phyloP scores from a whole-genome alignment of 768 basidiomycete species.

The Suillus bovinus region DNA sequence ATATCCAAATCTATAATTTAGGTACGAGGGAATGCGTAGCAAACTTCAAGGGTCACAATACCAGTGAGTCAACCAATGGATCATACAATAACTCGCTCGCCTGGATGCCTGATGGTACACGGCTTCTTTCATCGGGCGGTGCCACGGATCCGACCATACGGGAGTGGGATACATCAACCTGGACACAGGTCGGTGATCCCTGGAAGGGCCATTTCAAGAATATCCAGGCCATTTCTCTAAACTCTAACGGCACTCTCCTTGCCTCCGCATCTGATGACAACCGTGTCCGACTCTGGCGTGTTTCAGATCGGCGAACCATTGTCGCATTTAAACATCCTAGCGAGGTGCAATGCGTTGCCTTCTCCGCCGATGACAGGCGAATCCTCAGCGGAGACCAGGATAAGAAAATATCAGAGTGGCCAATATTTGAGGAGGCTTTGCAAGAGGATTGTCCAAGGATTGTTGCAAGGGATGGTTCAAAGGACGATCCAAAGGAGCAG shows the following conservation, averaged over 20 bases:
- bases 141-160: neutral
- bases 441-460: neutral
- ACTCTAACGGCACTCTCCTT: neutral
- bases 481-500: neutral
- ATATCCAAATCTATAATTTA: neutral
- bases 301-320: neutral
- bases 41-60: neutral
- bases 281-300: neutral
- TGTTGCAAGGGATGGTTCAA: neutral
- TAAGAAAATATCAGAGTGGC: neutral
- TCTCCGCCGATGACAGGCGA: neutral
- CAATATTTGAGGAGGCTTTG: neutral
- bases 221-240: neutral
- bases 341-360: neutral
- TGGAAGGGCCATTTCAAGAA: neutral
- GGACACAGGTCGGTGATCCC: neutral
- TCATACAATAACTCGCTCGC: neutral
- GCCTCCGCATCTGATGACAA: neutral
- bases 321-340: neutral
- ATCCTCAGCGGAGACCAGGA: neutral
- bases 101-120: neutral
- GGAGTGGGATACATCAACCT: neutral
- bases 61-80: too few species aligned
- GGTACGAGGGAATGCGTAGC: neutral
- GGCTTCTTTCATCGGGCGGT: neutral